A percentile compares a stretch with the other conserved stretches of the same genome.
These are phyloP conservation scores for Stagonosporopsis chrysanthemi DNA, from an alignment of 2,329 filamentous ascomycete species.

Conservation along the genomic window DNA sequence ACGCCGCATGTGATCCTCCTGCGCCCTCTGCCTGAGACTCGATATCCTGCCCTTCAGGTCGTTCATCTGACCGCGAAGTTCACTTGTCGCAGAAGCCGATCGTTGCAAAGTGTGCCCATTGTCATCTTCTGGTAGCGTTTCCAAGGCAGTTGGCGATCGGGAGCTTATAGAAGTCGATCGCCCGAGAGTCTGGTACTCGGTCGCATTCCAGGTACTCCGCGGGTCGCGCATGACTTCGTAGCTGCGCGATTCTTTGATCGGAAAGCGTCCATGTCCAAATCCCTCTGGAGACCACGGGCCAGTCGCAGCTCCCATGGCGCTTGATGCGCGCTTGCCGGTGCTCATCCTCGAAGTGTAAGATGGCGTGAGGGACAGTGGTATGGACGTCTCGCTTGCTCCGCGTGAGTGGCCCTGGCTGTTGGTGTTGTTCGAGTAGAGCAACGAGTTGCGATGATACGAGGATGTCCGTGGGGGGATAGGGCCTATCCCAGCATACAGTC, in stretches of 20 bases:
- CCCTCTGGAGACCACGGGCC: constrained; percentile 49
- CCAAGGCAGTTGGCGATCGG: constrained; percentile 46
- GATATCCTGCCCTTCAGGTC: constrained; percentile 87
- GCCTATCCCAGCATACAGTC: constrained; percentile 47
- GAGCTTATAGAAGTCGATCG: constrained; percentile 52
- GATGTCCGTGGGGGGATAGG: constrained; percentile 45
- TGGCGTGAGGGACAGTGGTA: constrained; percentile 44
- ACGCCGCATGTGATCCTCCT: constrained; percentile 79
- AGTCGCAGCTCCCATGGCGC: constrained; percentile 48
- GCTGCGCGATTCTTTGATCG: constrained; percentile 50
- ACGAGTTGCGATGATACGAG: constrained; percentile 42
- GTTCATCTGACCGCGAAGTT: constrained; percentile 83
- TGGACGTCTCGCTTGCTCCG: constrained; percentile 53
- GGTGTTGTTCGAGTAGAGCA: constrained; percentile 32
- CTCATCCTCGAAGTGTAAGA: constrained; percentile 36
- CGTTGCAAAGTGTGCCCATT: constrained; percentile 59
- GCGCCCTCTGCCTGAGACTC: constrained; percentile 76
- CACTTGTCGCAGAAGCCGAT: constrained; percentile 74
- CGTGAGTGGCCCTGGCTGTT: constrained; percentile 48
- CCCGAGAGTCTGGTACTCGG: constrained; percentile 39
- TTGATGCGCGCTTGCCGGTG: constrained; percentile 49
- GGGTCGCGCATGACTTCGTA: constrained; percentile 50
- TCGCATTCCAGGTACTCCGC: constrained; percentile 32
- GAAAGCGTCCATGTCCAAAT: constrained; percentile 45
- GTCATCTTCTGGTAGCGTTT: constrained; percentile 53